Conservation (phyloP, 2,329 filamentous ascomycete species). For the Fusarium miscanthi region DNA sequence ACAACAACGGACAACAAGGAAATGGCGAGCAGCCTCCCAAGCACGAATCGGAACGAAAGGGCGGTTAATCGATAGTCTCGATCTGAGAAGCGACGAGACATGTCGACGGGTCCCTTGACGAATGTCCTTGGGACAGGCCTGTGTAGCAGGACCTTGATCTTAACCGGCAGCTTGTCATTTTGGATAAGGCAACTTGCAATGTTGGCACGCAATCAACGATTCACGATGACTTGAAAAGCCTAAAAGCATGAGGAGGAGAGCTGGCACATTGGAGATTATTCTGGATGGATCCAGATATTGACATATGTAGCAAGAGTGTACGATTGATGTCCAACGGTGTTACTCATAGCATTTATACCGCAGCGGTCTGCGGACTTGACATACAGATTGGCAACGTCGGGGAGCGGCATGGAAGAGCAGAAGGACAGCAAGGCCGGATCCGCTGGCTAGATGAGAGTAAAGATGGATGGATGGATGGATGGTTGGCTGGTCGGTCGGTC, state of each 20-base stretch:
- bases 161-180: conserved; percentile 30
- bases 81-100: conserved; percentile 35
- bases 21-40: conserved; percentile 67
- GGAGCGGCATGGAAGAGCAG: conserved; percentile 23
- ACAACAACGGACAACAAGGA: conserved; percentile 50
- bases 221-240: conserved; percentile 12
- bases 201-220: conserved; percentile 18
- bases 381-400: conserved; percentile 41
- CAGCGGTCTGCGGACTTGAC: conserved; percentile 25
- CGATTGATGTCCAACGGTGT: conserved; percentile 36
- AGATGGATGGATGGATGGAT: conserved; percentile 1
- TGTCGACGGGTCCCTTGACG: not conserved
- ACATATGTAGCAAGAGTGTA: conserved; percentile 42
- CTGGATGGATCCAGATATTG: conserved; percentile 40
- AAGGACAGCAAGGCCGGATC: conserved; percentile 29
- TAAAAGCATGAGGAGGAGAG: conserved; percentile 18
- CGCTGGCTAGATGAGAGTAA: conserved; percentile 7
- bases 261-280: conserved; percentile 41
- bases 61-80: conserved; percentile 56
- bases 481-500: conserved; percentile 13
- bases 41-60: conserved; percentile 71
- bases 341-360: conserved; percentile 37
- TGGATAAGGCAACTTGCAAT: conserved; percentile 38
- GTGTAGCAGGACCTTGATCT: conserved; percentile 19
- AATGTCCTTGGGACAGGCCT: not conserved